phyloP scores from a whole-genome alignment of 1,284 basidiomycete species.

The Ganoderma lingzhi region DNA sequence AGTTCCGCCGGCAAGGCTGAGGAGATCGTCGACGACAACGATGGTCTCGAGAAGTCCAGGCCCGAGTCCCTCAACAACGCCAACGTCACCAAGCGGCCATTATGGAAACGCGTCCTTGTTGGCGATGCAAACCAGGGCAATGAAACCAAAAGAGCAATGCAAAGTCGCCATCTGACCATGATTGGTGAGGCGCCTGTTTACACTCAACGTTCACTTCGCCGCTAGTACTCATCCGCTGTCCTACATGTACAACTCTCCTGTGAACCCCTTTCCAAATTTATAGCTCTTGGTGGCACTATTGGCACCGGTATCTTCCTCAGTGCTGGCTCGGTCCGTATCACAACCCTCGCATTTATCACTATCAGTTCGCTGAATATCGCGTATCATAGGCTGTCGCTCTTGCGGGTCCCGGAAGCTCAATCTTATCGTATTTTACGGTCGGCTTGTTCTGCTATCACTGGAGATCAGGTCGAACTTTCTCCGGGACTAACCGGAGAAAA shows the following conservation, averaged over 20 bases:
- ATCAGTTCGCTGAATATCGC: neutral
- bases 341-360: neutral
- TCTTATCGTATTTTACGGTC: constrained; percentile 58
- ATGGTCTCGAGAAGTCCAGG: constrained; percentile 25
- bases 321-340: constrained; percentile 51
- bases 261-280: constrained; percentile 1
- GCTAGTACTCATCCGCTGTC: neutral
- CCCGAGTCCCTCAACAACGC: constrained; percentile 5
- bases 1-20: constrained; percentile 23
- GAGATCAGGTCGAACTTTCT: too few relatives aligned
- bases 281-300: constrained; percentile 56
- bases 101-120: constrained; percentile 38
- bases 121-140: constrained; percentile 36
- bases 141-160: constrained; percentile 48
- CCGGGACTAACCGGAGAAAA: too few relatives aligned
- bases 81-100: constrained; percentile 6
- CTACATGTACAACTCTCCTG: neutral
- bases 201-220: neutral
- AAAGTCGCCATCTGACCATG: constrained; percentile 52
- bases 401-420: constrained; percentile 58
- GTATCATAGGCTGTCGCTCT: constrained; percentile 45
- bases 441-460: constrained; percentile 63
- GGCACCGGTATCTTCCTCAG: constrained; percentile 64
- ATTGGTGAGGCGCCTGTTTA: constrained; percentile 41
- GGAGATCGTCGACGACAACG: constrained; percentile 17